A percentile compares a stretch with the other conserved stretches of the same genome.
phyloP scores from a whole-genome alignment of 768 basidiomycete species.

The Crepidotus variabilis region DNA sequence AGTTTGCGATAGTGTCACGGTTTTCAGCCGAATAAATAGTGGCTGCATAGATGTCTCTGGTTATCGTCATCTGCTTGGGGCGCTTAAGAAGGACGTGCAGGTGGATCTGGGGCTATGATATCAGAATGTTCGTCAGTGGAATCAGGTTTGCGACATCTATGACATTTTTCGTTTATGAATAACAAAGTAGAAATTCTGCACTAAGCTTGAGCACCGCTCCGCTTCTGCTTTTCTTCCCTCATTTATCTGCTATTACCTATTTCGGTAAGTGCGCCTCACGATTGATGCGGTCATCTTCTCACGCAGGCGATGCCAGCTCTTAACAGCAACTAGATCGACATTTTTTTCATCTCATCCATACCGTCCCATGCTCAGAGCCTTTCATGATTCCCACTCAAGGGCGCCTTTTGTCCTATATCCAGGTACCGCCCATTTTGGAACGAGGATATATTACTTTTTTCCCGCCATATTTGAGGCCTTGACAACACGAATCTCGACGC shows the following conservation, averaged over 20 bases:
- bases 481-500: neutral
- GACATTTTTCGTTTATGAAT: neutral
- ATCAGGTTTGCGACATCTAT: neutral
- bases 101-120: neutral
- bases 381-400: too few relatives aligned
- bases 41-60: neutral
- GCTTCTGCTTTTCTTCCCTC: too few relatives aligned
- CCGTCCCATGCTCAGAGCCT: too few relatives aligned
- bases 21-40: constrained; percentile 1
- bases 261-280: too few relatives aligned
- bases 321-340: too few relatives aligned
- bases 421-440: neutral
- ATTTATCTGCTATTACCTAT: too few relatives aligned
- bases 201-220: too few relatives aligned
- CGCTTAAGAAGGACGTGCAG: neutral
- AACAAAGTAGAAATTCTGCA: neutral
- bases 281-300: too few relatives aligned
- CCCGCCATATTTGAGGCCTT: neutral
- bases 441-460: neutral
- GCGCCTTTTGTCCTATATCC: neutral
- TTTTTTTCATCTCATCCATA: too few relatives aligned
- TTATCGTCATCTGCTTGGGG: neutral
- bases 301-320: too few relatives aligned
- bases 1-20: neutral
- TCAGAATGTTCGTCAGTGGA: neutral